Base-by-base conservation (phyloP, 2,329 filamentous ascomycete species). In the Colletotrichum endophyticum region DNA sequence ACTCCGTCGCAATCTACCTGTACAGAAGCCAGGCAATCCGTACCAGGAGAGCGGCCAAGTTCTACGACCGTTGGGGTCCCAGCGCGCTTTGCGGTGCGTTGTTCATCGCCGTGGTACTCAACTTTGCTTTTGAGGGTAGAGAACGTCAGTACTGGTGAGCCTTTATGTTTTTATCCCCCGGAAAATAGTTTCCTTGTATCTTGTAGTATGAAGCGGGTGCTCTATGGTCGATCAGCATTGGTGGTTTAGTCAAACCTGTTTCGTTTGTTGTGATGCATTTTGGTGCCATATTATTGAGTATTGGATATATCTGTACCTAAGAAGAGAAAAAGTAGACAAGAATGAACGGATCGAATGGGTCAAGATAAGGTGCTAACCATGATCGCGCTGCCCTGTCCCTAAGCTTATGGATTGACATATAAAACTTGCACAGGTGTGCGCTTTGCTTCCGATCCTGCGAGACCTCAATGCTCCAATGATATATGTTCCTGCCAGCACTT, bases 41-140 rank as follows among this genome's bases (percentile, higher is more conserved):
- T 79, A 93, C 94, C 80, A 90, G 96, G 69, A 93, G 93, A 78
- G 95, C 94, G n/a, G 95, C 96, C 56, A 94, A 93, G 80, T 99
- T 97, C 85, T 97, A 99, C 84, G 97, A 99, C 84, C 93, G 92
- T 80, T 94, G 93, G 89, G 97, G 97, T 0, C 96, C 97, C 0
- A 96, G 90, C 6, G 86, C 93, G 27, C 89, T 99, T 36, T 98
- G 96, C 80, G 81, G 89, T 11, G 91, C 94, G 4, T 84, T 99
- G 70, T 91, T 98, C 57, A 86, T 90, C 1, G 95, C 96, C 4
- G 92, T 98, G 13, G 87, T 90, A 6, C 83, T 98, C 30, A 98
- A 97, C 84, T 98, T 98, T 88, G 94, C 86, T 6, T 93, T 95
- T 80, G 92, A 96, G 78, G 90, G 95, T n/a, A 90, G 89, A 49